Conservation (phyloP, 2,329 filamentous ascomycete genomes). For the Colletotrichum sp. region DNA sequence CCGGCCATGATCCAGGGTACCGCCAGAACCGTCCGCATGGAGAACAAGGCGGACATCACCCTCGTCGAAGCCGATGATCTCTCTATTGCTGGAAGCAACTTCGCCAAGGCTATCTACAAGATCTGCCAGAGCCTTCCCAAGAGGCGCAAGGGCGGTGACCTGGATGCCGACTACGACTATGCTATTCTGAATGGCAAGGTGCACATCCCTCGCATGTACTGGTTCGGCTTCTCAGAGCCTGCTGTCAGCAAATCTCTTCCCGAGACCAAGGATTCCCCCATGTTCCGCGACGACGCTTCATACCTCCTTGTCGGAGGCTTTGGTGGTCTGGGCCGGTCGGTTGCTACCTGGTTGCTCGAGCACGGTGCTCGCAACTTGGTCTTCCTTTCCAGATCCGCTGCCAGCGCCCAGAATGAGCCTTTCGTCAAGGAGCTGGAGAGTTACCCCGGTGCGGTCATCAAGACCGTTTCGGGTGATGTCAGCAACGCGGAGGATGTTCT, state of each 20-base stretch:
- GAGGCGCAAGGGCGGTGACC: background rate
- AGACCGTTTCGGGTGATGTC: constrained; percentile 1
- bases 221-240: constrained; percentile 7
- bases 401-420: background rate
- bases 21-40: constrained; percentile 31
- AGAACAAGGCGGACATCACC: constrained; percentile 28
- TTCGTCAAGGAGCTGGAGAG: constrained; percentile 25
- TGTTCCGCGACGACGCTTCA: background rate
- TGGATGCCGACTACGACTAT: constrained; percentile 35
- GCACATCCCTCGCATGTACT: constrained; percentile 26
- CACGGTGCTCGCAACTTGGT: constrained; percentile 31
- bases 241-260: constrained; percentile 25
- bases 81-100: background rate
- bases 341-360: constrained; percentile 33
- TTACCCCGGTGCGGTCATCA: background rate
- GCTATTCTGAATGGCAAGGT: constrained; percentile 29
- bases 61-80: background rate
- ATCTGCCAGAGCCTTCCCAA: background rate
- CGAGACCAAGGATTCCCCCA: constrained; percentile 24
- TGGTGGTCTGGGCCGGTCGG: constrained; percentile 33
- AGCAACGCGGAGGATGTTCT: background rate
- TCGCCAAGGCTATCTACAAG: background rate
- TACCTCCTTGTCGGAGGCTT: constrained; percentile 36
- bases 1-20: constrained; percentile 33
- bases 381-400: constrained; percentile 29